These are phyloP conservation scores for Monascus purpureus DNA, from an alignment of 495 filamentous ascomycete species.

Conservation along the genomic window DNA sequence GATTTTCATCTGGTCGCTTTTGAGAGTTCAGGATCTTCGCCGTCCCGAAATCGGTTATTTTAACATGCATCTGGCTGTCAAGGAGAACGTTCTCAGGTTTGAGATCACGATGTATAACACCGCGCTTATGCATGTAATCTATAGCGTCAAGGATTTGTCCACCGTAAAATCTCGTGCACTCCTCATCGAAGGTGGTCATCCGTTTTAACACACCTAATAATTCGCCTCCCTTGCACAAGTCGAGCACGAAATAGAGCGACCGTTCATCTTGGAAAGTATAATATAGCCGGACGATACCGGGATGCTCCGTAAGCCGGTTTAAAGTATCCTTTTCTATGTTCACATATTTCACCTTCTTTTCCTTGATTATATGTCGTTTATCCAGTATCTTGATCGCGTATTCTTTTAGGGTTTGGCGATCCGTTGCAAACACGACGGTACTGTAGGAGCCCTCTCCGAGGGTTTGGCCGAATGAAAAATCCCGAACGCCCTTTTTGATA, in stretches of 20 bases:
- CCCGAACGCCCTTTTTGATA: conserved; percentile 93
- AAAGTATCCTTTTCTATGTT: conserved; percentile 99
- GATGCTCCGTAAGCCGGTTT: conserved; percentile 90
- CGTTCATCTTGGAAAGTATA: conserved; percentile 98
- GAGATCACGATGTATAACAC: conserved; percentile 91
- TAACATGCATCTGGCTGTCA: conserved; percentile 91
- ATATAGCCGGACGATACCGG: conserved; percentile 91
- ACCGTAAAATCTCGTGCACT: conserved; percentile 89
- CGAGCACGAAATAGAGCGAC: conserved; percentile 92
- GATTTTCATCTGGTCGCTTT: conserved; percentile 32
- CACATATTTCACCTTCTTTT: conserved; percentile 99
- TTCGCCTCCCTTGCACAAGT: conserved; percentile 86
- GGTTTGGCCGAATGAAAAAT: conserved; percentile 87
- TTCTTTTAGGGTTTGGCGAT: conserved; percentile 88
- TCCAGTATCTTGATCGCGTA: conserved; percentile 98
- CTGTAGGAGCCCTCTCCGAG: conserved; percentile 97
- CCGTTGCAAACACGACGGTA: conserved; percentile 87
- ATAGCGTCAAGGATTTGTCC: conserved; percentile 95
- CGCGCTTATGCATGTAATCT: conserved; percentile 93
- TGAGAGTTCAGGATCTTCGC: conserved; percentile 76
- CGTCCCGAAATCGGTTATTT: conserved; percentile 98
- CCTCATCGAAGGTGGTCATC: conserved; percentile 87
- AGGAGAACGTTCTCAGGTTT: conserved; percentile 97
- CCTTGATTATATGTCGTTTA: conserved; percentile 99
- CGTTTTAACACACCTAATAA: conserved; percentile 84